Percentiles rank a stretch among this genome's conserved stretches.
Evolutionary conservation across 805 yeast species (phyloP).

Genomic region (Metschnikowia aberdeeniae): DNA sequence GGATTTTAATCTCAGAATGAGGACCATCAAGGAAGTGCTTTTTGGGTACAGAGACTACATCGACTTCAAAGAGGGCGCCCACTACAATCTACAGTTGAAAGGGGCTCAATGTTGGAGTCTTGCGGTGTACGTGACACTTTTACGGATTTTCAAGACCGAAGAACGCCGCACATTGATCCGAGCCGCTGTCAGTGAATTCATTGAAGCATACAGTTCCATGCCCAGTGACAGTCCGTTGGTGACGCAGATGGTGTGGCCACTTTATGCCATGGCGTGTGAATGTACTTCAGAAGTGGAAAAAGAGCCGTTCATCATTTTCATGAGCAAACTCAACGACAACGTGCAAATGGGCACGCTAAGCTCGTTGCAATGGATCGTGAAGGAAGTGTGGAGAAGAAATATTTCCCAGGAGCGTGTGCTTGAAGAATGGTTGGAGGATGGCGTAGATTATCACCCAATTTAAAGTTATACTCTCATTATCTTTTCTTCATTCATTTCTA

Average conservation of each 20-base stretch:
- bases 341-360: constrained; percentile 53
- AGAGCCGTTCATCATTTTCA: constrained; percentile 24
- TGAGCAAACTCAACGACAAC: constrained; percentile 42
- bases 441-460: constrained; percentile 48
- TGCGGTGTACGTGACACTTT: constrained; percentile 27
- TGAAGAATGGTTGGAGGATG: constrained; percentile 44
- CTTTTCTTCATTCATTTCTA: constrained; percentile 18
- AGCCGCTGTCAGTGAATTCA: constrained; percentile 43
- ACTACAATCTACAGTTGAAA: constrained; percentile 40
- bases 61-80: constrained; percentile 16
- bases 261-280: constrained; percentile 47
- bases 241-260: constrained; percentile 64
- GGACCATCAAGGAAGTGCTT: constrained; percentile 31
- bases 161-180: constrained; percentile 25
- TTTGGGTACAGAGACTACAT: constrained; percentile 48
- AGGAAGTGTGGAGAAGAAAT: constrained; percentile 45
- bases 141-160: constrained; percentile 26
- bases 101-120: constrained; percentile 59
- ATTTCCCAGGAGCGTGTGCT: constrained; percentile 42
- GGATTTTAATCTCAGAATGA: constrained; percentile 20
- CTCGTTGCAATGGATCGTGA: constrained; percentile 40
- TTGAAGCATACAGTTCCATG: constrained; percentile 44
- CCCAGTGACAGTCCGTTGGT: constrained; percentile 44
- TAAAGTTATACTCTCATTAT: constrained; percentile 7
- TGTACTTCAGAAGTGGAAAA: constrained; percentile 34